A percentile compares a stretch with the other conserved stretches of the same genome.
Conservation (phyloP, 2,329 filamentous ascomycete genomes). For the Neospermospora avenae region DNA sequence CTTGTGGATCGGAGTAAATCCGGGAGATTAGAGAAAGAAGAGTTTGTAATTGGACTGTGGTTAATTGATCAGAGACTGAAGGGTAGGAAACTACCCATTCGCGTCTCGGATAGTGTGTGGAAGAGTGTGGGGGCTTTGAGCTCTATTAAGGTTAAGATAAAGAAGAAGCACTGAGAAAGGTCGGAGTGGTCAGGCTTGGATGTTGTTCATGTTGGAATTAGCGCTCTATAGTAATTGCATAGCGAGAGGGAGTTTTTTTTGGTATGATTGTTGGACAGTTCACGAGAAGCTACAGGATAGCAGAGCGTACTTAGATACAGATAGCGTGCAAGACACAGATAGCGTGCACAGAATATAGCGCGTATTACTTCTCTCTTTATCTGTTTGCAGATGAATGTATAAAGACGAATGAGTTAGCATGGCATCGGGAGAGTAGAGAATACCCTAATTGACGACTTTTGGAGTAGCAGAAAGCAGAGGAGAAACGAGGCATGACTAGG, state of each 20-base stretch:
- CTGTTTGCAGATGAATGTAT: no score
- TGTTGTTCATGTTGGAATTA: neutral
- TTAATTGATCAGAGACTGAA: conserved; percentile 77
- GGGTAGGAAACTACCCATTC: conserved; percentile 71
- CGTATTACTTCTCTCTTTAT: no score
- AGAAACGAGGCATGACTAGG: no score
- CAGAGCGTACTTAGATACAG: neutral
- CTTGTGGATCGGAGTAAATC: conserved; percentile 58
- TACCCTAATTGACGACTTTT: no score
- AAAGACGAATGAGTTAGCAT: no score
- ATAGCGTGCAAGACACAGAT: neutral
- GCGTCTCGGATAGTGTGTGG: conserved; percentile 74
- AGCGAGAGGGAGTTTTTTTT: neutral
- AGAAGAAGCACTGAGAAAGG: neutral
- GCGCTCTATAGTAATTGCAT: neutral
- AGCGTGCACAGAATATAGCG: no score
- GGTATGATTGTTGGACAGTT: neutral
- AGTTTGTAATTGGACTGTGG: conserved; percentile 84
- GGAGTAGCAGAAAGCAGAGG: no score
- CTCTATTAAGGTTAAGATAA: conserved; percentile 28
- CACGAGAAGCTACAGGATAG: neutral
- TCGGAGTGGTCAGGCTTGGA: neutral
- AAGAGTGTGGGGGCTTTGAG: conserved; percentile 55
- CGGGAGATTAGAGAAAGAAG: conserved; percentile 60
- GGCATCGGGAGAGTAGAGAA: no score